Base-by-base conservation (phyloP, 169 alveolate species). In the Plasmodium gonderi region DNA sequence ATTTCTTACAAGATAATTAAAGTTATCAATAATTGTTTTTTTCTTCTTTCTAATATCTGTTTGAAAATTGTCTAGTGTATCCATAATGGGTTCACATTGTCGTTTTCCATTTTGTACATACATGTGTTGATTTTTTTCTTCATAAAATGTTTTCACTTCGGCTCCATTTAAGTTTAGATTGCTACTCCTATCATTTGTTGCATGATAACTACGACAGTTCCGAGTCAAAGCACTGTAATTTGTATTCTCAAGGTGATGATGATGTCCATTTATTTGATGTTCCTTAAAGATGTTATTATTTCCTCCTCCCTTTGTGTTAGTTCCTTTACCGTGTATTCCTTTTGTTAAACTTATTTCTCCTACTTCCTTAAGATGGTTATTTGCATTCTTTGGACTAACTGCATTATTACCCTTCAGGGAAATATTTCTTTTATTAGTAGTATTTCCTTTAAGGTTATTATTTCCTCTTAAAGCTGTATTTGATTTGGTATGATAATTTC, bases 21-120 rank as follows among this genome's bases (percentile, higher is more conserved):
- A 68, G 12, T 82, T 67, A 45, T 82, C 92, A 23, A 54, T 69
- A 17, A 23, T n/a, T 47, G 75, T 67, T 33, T 69, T 82, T 44
- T 82, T 82, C 76, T 47, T 82, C 17, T 82, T 82, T 44, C 44
- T 31, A 33, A 23, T 82, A 31, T 82, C 92, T 23, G 29, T 38
- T 44, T 82, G 65, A 23, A 26, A 45, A 44, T 75, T 33, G 36
- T 69, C 64, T 69, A 17, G 49, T 1, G 44, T 17, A 14, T 82
- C 45, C 60, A 12, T 45, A 45, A 45, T 36, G 23, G 54, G 51
- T 1, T 68, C 74, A 23, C 54, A 5, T 47, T 49, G 54, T 49
- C 33, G 14, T 5, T 60, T 60, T n/a, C 72, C 72, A 60, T 60
- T 60, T 60, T 17, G 40, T 3, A n/a, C 8, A 12, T 60, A 36